phyloP scores from a whole-genome alignment of 495 filamentous ascomycete genomes.

The Penicillium subrubescens region DNA sequence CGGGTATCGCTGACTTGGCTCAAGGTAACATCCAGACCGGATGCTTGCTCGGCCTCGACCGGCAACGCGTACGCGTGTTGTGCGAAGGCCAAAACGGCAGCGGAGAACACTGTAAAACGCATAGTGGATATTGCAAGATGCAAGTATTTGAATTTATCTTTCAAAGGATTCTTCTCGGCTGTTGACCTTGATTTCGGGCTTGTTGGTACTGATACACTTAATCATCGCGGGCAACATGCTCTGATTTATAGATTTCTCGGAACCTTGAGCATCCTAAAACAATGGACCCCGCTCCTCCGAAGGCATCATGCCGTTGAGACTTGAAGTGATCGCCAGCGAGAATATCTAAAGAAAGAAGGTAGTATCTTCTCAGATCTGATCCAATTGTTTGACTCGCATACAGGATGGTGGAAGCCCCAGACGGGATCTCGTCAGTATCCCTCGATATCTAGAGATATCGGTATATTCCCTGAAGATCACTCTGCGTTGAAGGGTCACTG shows the following conservation, averaged over 20 bases:
- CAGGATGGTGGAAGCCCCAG: not conserved
- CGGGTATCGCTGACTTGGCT: constrained; percentile 55
- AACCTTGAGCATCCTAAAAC: not conserved
- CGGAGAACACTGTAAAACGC: constrained; percentile 20
- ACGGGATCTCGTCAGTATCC: constrained; percentile 8
- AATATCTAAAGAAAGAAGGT: constrained; percentile 7
- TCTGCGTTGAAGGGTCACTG: not conserved
- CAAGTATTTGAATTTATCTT: not conserved
- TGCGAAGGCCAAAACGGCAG: constrained; percentile 43
- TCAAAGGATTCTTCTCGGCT: not conserved
- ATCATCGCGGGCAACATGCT: not conserved
- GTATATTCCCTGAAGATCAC: constrained; percentile 5
- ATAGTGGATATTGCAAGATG: constrained; percentile 14
- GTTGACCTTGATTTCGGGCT: not conserved
- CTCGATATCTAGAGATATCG: constrained; percentile 8
- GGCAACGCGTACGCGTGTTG: constrained; percentile 44
- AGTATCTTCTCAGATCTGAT: constrained; percentile 2
- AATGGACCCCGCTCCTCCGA: not conserved
- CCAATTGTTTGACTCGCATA: not conserved
- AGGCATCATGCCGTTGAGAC: not conserved
- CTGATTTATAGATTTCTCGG: constrained; percentile 8
- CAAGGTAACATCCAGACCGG: constrained; percentile 55
- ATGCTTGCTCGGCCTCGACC: constrained; percentile 42
- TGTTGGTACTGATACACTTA: not conserved
- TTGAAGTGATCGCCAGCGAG: not conserved